phyloP scores from a whole-genome alignment of 2,329 filamentous ascomycete species.

The Cercospora janseana region DNA sequence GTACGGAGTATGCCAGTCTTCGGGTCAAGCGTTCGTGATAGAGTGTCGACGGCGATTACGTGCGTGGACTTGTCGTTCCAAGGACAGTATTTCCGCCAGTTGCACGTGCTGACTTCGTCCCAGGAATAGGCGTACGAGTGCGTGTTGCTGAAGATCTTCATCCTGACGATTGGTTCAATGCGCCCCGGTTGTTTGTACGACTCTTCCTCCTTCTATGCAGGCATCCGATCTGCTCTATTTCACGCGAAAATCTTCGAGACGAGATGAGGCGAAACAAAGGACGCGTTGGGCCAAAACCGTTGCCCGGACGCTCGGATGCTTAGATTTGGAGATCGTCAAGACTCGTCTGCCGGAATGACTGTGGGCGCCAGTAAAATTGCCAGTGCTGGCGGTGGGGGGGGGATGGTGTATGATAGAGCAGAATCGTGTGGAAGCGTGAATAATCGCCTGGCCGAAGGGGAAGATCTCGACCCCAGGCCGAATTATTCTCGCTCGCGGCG shows the following conservation, averaged over 20 bases:
- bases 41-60: constrained; percentile 90
- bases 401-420: background rate
- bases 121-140: constrained; percentile 97
- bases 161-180: no score
- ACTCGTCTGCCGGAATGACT: constrained; percentile 3
- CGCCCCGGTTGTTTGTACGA: no score
- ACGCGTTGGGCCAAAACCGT: background rate
- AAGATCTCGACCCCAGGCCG: constrained; percentile 3
- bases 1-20: constrained; percentile 68
- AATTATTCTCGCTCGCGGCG: constrained; percentile 8
- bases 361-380: background rate
- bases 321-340: background rate
- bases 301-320: background rate
- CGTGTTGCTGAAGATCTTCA: constrained; percentile 93
- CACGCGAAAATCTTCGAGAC: background rate
- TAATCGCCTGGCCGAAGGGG: constrained; percentile 2
- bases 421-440: constrained; percentile 1
- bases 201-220: background rate
- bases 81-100: constrained; percentile 98
- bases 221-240: background rate
- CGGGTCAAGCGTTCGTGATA: constrained; percentile 68
- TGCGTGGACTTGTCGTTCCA: constrained; percentile 98
- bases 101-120: constrained; percentile 95
- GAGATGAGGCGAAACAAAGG: constrained; percentile 7
- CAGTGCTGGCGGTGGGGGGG: background rate